Conservation (phyloP, 495 filamentous ascomycete genomes). For the Tuber brumale region DNA sequence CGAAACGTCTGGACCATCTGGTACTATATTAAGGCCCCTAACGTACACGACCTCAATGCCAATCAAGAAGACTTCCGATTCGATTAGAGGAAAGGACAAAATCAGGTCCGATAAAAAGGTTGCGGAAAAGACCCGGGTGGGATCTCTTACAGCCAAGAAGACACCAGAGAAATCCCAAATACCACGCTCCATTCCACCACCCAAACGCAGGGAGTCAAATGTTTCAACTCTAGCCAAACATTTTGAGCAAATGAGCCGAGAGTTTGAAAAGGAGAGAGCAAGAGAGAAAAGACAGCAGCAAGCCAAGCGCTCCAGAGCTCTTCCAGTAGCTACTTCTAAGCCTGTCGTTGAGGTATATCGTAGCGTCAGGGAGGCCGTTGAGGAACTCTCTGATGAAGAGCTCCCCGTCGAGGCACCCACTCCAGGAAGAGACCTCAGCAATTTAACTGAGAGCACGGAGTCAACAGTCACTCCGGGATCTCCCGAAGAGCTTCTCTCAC, state of each 20-base stretch:
- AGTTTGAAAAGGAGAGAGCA: constrained; percentile 91
- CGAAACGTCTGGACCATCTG: constrained; percentile 16
- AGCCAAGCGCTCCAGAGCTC: constrained; percentile 72
- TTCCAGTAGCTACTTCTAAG: constrained; percentile 84
- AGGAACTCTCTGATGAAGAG: constrained; percentile 63
- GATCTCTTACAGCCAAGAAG: constrained; percentile 32
- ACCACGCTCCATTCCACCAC: constrained; percentile 65
- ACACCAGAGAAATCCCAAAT: constrained; percentile 62
- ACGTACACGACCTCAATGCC: constrained; percentile 34
- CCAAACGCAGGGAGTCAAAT: constrained; percentile 54
- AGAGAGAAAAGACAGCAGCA: constrained; percentile 75
- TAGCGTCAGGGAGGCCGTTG: constrained; percentile 85
- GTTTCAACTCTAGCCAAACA: constrained; percentile 87
- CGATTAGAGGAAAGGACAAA: constrained; percentile 36
- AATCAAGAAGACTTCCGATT: constrained; percentile 42
- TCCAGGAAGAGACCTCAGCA: constrained; percentile 42
- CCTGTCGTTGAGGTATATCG: constrained; percentile 93
- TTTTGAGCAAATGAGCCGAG: constrained; percentile 90
- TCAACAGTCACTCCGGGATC: constrained; percentile 32
- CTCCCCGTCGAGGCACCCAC: constrained; percentile 36
- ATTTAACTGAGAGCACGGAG: constrained; percentile 40
- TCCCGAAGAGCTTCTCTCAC: constrained; percentile 26
- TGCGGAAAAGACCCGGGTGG: constrained; percentile 50
- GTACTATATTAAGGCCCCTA: constrained; percentile 19
- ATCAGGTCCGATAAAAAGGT: constrained; percentile 59